phyloP scores from a whole-genome alignment of 2,329 filamentous ascomycete genomes.

The Penicillium polonicum region DNA sequence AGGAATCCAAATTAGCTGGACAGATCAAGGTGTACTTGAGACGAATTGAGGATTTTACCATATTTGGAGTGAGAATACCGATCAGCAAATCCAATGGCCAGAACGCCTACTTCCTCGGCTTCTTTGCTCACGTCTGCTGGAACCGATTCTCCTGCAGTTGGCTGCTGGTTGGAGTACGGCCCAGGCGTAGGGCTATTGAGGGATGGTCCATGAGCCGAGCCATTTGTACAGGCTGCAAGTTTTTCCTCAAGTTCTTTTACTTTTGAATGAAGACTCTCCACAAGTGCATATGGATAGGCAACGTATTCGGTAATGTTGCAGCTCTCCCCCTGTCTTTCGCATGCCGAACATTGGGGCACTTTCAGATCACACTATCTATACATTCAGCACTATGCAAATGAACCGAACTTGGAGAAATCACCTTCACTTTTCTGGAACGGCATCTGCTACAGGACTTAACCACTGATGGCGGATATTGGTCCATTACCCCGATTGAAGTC shows the following conservation, averaged over 20 bases:
- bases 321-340: neutral
- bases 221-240: neutral
- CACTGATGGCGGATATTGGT: neutral
- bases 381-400: neutral
- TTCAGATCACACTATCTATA: neutral
- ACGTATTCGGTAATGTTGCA: neutral
- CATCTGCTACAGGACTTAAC: neutral
- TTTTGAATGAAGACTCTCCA: neutral
- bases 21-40: neutral
- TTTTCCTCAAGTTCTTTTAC: neutral
- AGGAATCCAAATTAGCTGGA: neutral
- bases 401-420: neutral
- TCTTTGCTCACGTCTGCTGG: neutral
- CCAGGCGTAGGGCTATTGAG: neutral
- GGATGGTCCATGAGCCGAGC: neutral
- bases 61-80: neutral
- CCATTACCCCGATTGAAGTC: neutral
- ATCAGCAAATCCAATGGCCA: neutral
- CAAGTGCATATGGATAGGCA: neutral
- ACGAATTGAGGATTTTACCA: neutral
- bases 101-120: neutral
- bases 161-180: neutral
- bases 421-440: neutral
- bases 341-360: neutral
- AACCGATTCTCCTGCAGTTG: neutral